Evolutionary conservation across 2,329 filamentous ascomycete genomes (phyloP).

Genomic region (Trichoderma hamatum): DNA sequence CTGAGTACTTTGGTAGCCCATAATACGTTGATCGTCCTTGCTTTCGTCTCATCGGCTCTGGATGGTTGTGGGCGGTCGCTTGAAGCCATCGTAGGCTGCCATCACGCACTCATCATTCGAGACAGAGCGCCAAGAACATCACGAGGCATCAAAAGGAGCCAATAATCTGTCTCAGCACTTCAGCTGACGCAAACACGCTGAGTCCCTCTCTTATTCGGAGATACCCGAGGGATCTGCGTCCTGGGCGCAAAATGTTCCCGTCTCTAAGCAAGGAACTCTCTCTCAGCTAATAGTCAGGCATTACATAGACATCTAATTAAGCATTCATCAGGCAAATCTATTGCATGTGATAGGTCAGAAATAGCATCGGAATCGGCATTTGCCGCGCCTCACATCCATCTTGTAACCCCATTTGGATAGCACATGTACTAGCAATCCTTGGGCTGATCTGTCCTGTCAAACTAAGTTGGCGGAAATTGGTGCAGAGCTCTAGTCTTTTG

Average conservation of each 20-base stretch:
- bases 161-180: background rate
- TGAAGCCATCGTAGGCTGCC: background rate
- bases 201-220: background rate
- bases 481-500: background rate
- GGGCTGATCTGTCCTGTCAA: background rate
- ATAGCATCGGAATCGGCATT: background rate
- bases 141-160: background rate
- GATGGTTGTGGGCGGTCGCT: background rate
- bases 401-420: background rate
- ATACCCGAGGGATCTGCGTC: background rate
- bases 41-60: background rate
- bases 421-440: background rate
- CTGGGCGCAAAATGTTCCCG: background rate
- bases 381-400: background rate
- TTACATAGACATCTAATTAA: background rate
- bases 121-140: conserved; percentile 1
- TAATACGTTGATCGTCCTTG: background rate
- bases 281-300: background rate
- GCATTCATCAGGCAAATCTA: background rate
- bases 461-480: background rate
- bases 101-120: background rate
- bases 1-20: background rate
- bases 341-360: background rate
- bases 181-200: background rate
- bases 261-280: background rate